Evolutionary conservation across 2,329 filamentous ascomycete genomes (phyloP), one percentile per base, ranked within the genome.

Genomic region (Periconia sp.): DNA sequence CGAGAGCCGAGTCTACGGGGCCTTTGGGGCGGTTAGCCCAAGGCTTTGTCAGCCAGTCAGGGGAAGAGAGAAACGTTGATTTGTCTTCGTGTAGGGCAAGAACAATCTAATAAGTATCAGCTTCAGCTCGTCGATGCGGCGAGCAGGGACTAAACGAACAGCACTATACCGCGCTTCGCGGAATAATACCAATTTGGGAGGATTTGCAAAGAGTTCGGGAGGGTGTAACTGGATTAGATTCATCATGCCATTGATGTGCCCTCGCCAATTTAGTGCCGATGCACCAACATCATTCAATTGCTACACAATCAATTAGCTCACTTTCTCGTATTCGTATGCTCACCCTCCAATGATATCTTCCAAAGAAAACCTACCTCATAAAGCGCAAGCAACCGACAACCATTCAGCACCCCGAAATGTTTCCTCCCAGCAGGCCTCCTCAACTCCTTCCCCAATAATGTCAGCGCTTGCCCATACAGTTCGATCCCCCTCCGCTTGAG

Each of bases 11-110:
- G 35, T 56, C 43, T n/a, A 40, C 11, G 5, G 25, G 28, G 11
- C 10, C 39, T 23, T 51, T 56, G 4, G 6, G 16, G 5, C 18
- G 11, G 4, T 40, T 43, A 10, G 18, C 32, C 40, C 47, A 56
- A 11, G 52, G 52, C n/a, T 44, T 36, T 2, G 21, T 46, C 18
- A 45, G 43, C 49, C 52, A 56, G 11, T 42, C 44, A 4, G 40
- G 30, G 11, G 31, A 22, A 8, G 41, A 36, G 7, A 54, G 39
- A 12, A 41, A 51, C 4, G 33, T 51, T 10, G 26, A 23, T 24
- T 36, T 46, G 4, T 50, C 42, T n/a, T 31, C 22, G 9, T 34
- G 33, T 9, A 56, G 21, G 4, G 44, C 37, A 28, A 37, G 26
- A 12, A 48, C 22, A 4, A 39, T 29, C 47, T 53, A 19, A 16